Base-by-base conservation (phyloP, 352 stramenopile genomes). In the Pythium oligandrum region DNA sequence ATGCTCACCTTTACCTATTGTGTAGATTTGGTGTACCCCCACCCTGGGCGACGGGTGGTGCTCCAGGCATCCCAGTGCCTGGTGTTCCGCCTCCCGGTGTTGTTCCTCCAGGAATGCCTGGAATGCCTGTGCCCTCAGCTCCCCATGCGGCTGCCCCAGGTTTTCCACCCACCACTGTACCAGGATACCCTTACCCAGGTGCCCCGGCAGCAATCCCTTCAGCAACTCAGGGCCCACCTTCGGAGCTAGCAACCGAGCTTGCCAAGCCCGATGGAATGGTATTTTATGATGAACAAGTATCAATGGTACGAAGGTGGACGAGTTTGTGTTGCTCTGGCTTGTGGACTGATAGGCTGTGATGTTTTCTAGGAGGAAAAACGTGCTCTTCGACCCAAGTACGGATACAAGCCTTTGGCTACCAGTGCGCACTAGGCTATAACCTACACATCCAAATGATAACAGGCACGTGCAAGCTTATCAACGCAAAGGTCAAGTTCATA, bases 301-400 rank as follows among this genome's bases (percentile, higher is more conserved):
- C 55, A 11, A 69, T 69, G 61, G 61, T 68, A 44, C 45, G 55
- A 44, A 4, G 8, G 6, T 31, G 6, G 17, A 30, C 17, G 43
- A 48, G 10, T n/a, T 26, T 26, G 17, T 26, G 17, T 26, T 26
- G 17, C 17, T 26, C 17, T 26, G 17, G 17, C 17, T 26, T 26
- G 17, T 26, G 17, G 17, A 26, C 17, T 26, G 17, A 26, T 26
- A 26, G 17, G 17, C 17, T 26, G 17, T 26, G 10, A 50, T 48
- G 4, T 46, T 11, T 30, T 53, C 30, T 39, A 93, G 82, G 83
- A 93, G 57, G 83, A 93, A 44, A 91, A 88, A 57, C 78, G 83
- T 30, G 83, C 83, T 30, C 58, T 89, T 33, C 73, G 82, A 58
- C 80, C 80, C 44, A 86, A 90, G 46, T 93, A 91, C 55, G 75